Conservation (phyloP, 2,329 filamentous ascomycete genomes). For the Fusarium graminum region DNA sequence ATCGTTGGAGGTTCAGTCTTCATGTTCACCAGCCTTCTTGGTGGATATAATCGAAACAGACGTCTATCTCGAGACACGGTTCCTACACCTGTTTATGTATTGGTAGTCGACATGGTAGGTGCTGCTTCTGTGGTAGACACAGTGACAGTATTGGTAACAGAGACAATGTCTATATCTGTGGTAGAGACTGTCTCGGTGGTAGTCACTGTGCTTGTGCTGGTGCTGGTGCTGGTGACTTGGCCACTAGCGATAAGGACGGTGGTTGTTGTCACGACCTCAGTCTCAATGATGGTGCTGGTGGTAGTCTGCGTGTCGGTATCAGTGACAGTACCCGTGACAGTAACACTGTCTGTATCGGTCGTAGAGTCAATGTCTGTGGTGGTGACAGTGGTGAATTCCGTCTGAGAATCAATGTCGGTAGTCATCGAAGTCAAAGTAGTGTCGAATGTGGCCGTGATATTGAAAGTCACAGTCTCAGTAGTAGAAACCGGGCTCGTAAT, state of each 20-base stretch:
- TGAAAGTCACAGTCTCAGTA: neutral
- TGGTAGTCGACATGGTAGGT: no score
- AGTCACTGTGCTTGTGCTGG: neutral
- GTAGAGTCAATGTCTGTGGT: slow-evolving; percentile 1
- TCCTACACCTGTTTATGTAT: no score
- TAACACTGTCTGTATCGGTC: neutral
- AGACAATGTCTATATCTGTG: neutral
- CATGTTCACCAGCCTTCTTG: no score
- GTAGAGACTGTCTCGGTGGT: slow-evolving; percentile 1
- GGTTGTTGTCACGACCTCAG: neutral
- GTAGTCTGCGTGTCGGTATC: neutral
- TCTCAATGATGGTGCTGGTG: neutral
- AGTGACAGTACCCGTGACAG: neutral
- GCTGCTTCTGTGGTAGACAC: slow-evolving; percentile 1
- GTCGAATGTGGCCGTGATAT: neutral
- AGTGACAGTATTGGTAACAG: neutral
- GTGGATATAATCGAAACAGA: no score
- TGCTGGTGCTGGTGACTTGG: neutral
- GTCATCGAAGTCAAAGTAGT: neutral
- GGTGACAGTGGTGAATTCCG: neutral
- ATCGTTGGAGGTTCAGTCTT: no score
- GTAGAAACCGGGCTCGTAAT: neutral
- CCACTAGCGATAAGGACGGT: neutral
- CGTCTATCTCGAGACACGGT: no score
- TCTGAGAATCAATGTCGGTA: neutral